phyloP scores from a whole-genome alignment of 768 basidiomycete species.

The Podaxis carcinomalis region DNA sequence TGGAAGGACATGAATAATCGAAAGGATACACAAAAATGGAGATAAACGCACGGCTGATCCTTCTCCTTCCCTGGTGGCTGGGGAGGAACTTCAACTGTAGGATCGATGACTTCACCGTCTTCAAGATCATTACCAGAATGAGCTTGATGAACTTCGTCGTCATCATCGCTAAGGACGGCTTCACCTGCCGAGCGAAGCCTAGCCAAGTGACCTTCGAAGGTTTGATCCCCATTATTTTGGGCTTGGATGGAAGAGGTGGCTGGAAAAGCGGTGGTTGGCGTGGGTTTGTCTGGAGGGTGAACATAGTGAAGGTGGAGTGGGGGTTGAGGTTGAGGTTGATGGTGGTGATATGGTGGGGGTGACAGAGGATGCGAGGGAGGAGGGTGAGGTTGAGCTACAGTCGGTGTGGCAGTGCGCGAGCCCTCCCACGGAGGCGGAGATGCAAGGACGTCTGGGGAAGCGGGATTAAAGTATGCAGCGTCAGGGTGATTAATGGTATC shows the following conservation, averaged over 20 bases:
- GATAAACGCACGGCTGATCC: conserved; percentile 48
- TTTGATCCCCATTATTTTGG: neutral
- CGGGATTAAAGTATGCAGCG: conserved; percentile 59
- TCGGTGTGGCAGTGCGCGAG: conserved; percentile 49
- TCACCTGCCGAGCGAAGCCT: neutral
- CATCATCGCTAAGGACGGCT: neutral
- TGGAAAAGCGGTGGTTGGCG: neutral
- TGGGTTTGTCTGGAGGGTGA: neutral
- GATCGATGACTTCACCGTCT: neutral
- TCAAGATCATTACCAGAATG: neutral
- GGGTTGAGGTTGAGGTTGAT: neutral
- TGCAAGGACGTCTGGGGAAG: conserved; percentile 59
- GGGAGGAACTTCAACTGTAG: conserved; percentile 14
- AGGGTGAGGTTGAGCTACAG: conserved; percentile 27
- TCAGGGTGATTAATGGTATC: conserved; percentile 25
- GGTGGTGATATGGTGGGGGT: neutral
- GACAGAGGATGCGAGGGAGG: conserved; percentile 1
- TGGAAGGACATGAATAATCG: conserved; percentile 15
- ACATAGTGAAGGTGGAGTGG: neutral
- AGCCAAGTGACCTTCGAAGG: neutral
- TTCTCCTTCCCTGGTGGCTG: conserved; percentile 28
- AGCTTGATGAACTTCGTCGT: conserved; percentile 1
- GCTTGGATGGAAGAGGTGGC: neutral
- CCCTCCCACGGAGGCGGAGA: conserved; percentile 51
- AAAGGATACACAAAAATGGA: neutral